Percentiles rank a stretch among this genome's conserved stretches.
phyloP scores from a whole-genome alignment of 169 alveolate genomes.

The Cryptosporidium ryanae region DNA sequence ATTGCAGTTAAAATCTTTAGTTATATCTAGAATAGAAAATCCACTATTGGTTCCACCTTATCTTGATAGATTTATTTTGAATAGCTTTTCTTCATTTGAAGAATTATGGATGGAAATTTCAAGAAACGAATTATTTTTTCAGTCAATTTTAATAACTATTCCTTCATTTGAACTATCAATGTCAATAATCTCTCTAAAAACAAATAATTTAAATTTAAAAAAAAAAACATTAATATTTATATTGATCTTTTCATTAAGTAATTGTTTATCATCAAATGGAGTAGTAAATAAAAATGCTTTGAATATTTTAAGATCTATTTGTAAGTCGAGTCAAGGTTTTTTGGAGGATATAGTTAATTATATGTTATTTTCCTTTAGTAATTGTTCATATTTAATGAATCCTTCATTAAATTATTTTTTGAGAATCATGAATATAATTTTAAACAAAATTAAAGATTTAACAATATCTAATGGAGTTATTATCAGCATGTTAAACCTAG shows the following conservation, averaged over 20 bases:
- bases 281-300: slow-evolving; percentile 6
- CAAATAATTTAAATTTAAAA: background rate
- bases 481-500: slow-evolving; percentile 15
- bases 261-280: slow-evolving; percentile 17
- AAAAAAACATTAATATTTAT: background rate
- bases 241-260: slow-evolving; percentile 11
- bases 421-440: slow-evolving; percentile 4
- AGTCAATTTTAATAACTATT: slow-evolving; percentile 11
- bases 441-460: background rate
- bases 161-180: slow-evolving; percentile 54
- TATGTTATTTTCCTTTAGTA: background rate
- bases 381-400: background rate
- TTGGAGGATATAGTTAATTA: background rate
- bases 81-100: slow-evolving; percentile 54
- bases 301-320: slow-evolving; percentile 5
- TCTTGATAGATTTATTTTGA: slow-evolving; percentile 40
- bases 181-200: slow-evolving; percentile 1
- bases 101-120: slow-evolving; percentile 33
- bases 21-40: background rate
- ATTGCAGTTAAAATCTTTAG: background rate
- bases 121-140: slow-evolving; percentile 14
- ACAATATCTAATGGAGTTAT: slow-evolving; percentile 7
- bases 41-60: slow-evolving; percentile 9
- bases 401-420: background rate
- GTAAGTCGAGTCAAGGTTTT: background rate